Evolutionary conservation across 805 yeast species (phyloP).

Genomic region (Lipomyces orientalis): DNA sequence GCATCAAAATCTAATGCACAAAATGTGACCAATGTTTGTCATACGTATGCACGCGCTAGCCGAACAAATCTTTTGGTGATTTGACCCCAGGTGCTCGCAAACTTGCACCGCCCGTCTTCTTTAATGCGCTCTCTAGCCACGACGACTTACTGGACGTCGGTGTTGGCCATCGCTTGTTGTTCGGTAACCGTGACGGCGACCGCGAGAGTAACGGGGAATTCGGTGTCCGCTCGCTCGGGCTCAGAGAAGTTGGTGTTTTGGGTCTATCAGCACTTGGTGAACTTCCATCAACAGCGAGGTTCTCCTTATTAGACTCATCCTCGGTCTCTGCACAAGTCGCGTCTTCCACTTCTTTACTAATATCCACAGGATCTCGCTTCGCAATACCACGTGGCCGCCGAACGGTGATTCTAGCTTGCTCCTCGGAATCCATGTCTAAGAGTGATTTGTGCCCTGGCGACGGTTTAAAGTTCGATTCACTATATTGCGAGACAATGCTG

Average conservation of each 20-base stretch:
- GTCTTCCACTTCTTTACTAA: background rate
- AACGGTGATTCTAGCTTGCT: background rate
- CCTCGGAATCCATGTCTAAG: background rate
- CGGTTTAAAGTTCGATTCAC: conserved; percentile 25
- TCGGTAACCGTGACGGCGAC: conserved; percentile 19
- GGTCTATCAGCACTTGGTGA: background rate
- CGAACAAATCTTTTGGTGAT: conserved; percentile 10
- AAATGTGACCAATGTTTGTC: background rate
- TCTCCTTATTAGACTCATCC: conserved; percentile 18
- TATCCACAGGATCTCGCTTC: background rate
- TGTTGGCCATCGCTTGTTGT: conserved; percentile 19
- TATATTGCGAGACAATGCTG: conserved; percentile 22
- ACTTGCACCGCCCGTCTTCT: conserved; percentile 15
- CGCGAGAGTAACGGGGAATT: conserved; percentile 12
- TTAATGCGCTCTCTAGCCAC: conserved; percentile 33
- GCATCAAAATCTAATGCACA: background rate
- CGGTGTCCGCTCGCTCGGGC: background rate
- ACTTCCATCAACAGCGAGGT: background rate
- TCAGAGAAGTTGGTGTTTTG: conserved; percentile 1
- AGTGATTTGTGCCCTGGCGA: conserved; percentile 13
- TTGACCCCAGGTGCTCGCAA: background rate
- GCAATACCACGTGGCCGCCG: conserved; percentile 2
- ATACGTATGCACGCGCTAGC: background rate
- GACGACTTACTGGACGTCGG: conserved; percentile 17
- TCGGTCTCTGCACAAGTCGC: background rate